These are phyloP conservation scores for Dictyostelium intermedium DNA, from an alignment of 78 protist species.

Conservation along the genomic window DNA sequence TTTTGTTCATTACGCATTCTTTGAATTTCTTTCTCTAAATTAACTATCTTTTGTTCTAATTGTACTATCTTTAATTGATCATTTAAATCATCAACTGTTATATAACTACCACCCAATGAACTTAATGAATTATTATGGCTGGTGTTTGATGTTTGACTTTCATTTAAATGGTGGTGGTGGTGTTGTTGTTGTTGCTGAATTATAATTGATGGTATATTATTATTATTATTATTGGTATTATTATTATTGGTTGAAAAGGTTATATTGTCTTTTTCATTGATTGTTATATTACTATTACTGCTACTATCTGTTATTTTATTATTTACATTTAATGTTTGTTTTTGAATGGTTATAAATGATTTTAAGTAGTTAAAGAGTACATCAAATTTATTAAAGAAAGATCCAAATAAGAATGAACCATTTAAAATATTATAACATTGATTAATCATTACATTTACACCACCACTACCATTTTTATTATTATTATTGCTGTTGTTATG, in stretches of 20 bases:
- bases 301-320: not conserved
- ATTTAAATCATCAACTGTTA: not conserved
- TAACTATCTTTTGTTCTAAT: slow-evolving; percentile 26
- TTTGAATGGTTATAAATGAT: not conserved
- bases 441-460: slow-evolving; percentile 26
- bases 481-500: slow-evolving; percentile 5
- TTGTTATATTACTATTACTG: not conserved
- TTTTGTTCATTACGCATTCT: slow-evolving; percentile 41
- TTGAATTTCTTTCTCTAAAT: slow-evolving; percentile 34
- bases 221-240: not conserved
- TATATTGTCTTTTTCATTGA: not conserved
- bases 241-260: not conserved
- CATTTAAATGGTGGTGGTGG: not conserved
- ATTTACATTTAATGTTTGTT: not conserved
- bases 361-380: not conserved
- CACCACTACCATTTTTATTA: not conserved
- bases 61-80: slow-evolving; percentile 21
- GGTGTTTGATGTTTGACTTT: not conserved
- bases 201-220: not conserved
- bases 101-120: not conserved
- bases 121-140: not conserved
- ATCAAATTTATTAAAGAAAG: slow-evolving; percentile 19
- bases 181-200: slow-evolving; percentile 13
- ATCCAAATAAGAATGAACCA: not conserved
- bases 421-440: slow-evolving; percentile 44